Evolutionary conservation across 495 filamentous ascomycete species (phyloP).

Genomic region (Bryoglossum gracile): DNA sequence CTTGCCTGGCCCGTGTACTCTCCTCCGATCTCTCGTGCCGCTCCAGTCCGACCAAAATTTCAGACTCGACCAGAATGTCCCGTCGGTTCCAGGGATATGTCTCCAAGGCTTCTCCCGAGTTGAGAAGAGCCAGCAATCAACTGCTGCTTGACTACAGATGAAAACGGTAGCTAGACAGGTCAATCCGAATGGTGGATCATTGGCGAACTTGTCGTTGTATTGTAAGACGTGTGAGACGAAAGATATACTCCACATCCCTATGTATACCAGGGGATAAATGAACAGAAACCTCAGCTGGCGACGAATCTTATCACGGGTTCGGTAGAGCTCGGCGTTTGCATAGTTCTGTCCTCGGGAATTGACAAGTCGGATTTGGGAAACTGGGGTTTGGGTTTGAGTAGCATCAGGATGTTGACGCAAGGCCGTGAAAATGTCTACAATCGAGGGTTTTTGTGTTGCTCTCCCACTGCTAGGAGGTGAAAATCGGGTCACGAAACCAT

Average conservation of each 20-base stretch:
- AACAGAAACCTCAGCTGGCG: slow-evolving; percentile 63
- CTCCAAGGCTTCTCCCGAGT: slow-evolving; percentile 63
- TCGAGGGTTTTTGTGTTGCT: slow-evolving; percentile 7
- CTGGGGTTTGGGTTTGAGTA: not conserved
- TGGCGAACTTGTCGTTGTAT: slow-evolving; percentile 46
- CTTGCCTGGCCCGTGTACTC: slow-evolving; percentile 14
- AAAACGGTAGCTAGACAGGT: slow-evolving; percentile 46
- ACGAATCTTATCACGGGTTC: slow-evolving; percentile 47
- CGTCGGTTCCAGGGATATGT: slow-evolving; percentile 42
- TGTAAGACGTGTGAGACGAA: slow-evolving; percentile 54
- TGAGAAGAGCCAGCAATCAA: slow-evolving; percentile 60
- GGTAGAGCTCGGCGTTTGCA: slow-evolving; percentile 26
- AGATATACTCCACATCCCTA: slow-evolving; percentile 65
- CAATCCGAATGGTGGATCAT: slow-evolving; percentile 46
- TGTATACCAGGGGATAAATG: slow-evolving; percentile 64
- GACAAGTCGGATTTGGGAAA: slow-evolving; percentile 16
- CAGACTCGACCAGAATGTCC: slow-evolving; percentile 37
- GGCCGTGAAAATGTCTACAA: slow-evolving; percentile 16
- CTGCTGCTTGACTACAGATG: slow-evolving; percentile 48
- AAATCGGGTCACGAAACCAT: slow-evolving; percentile 11
- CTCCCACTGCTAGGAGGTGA: slow-evolving; percentile 4
- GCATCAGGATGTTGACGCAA: slow-evolving; percentile 10
- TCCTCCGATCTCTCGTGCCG: slow-evolving; percentile 17
- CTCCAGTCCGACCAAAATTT: slow-evolving; percentile 36
- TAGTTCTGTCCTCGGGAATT: slow-evolving; percentile 22